Percentiles rank a stretch among this genome's conserved stretches.
Conservation (phyloP, 345 rosid species). For the Anastatica hierochuntica region DNA sequence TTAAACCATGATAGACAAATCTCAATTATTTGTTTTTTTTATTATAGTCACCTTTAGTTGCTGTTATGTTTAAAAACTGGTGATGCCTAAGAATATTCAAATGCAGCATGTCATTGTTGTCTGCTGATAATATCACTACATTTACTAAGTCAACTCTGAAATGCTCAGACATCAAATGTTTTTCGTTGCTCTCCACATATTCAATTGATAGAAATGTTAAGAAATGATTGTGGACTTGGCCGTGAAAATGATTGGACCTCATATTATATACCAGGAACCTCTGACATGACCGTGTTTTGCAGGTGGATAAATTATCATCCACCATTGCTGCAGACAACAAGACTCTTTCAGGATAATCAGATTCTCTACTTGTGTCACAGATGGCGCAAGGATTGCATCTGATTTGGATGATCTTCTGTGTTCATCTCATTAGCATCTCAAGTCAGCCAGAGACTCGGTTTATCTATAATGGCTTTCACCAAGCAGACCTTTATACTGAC, state of each 20-base stretch:
- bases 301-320: background rate
- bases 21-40: too few relatives aligned
- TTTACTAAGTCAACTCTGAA: too few relatives aligned
- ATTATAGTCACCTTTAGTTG: too few relatives aligned
- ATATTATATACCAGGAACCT: background rate
- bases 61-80: too few relatives aligned
- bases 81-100: too few relatives aligned
- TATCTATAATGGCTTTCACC: constrained; percentile 30
- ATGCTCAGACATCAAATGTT: too few relatives aligned
- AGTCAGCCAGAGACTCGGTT: constrained; percentile 23
- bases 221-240: too few relatives aligned
- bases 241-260: background rate
- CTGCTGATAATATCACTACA: too few relatives aligned
- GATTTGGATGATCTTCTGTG: constrained; percentile 7
- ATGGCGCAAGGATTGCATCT: constrained; percentile 14
- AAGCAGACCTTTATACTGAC: constrained; percentile 24
- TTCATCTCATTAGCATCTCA: constrained; percentile 12
- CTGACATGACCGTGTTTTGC: constrained; percentile 3
- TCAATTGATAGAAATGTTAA: too few relatives aligned
- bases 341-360: background rate
- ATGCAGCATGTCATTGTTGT: too few relatives aligned
- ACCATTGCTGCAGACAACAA: constrained; percentile 1
- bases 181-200: too few relatives aligned
- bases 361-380: background rate
- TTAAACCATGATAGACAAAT: too few relatives aligned